phyloP scores from a whole-genome alignment of 768 basidiomycete genomes.

The Boletus speciosus region DNA sequence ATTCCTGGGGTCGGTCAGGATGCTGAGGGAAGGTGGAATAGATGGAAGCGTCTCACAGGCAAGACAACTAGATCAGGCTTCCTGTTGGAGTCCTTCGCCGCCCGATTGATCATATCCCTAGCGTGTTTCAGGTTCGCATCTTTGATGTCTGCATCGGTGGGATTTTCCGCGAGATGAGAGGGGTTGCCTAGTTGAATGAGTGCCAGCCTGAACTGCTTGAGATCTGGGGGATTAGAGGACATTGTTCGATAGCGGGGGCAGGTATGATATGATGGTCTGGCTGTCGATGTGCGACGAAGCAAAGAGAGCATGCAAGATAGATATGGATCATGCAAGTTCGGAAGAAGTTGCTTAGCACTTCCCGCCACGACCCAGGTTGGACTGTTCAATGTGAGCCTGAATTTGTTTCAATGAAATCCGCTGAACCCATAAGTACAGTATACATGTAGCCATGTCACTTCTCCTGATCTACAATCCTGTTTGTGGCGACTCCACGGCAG shows the following conservation, averaged over 20 bases:
- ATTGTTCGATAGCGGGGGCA: slow-evolving; percentile 17
- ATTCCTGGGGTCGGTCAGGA: slow-evolving; percentile 52
- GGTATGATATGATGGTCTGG: background rate
- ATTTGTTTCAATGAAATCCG: background rate
- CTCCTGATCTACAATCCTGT: slow-evolving; percentile 76
- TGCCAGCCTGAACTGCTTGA: slow-evolving; percentile 80
- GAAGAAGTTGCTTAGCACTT: background rate
- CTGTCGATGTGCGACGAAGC: slow-evolving; percentile 7
- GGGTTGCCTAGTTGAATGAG: slow-evolving; percentile 86
- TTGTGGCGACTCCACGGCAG: slow-evolving; percentile 58
- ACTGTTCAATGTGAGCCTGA: slow-evolving; percentile 4
- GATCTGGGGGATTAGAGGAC: slow-evolving; percentile 33
- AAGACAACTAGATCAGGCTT: slow-evolving; percentile 83
- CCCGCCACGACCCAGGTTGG: background rate
- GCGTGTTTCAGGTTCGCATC: slow-evolving; percentile 79
- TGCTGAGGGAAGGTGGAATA: background rate
- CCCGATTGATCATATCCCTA: slow-evolving; percentile 71
- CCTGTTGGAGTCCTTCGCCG: slow-evolving; percentile 39
- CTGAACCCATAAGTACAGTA: background rate
- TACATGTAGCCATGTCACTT: slow-evolving; percentile 39
- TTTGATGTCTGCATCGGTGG: slow-evolving; percentile 46
- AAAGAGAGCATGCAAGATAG: slow-evolving; percentile 13
- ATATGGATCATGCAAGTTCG: background rate
- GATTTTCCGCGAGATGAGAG: slow-evolving; percentile 35
- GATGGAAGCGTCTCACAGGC: slow-evolving; percentile 50